Evolutionary conservation across 306 rosid species (phyloP).

Genomic region (Crataegus laevigata): DNA sequence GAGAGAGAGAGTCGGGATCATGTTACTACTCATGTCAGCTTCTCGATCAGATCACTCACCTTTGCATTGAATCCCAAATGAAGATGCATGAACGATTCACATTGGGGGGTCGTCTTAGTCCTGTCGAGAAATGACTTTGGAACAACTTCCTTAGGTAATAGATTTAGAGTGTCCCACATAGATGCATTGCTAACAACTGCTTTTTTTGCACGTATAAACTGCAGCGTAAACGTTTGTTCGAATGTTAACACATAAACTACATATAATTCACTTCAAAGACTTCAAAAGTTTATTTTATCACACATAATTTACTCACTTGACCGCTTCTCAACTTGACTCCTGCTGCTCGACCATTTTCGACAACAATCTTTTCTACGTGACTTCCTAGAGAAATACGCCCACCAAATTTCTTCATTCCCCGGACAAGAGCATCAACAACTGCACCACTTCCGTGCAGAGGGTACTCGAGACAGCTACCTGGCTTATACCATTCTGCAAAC

Average conservation of each 20-base stretch:
- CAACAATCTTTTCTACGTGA: conserved; percentile 65
- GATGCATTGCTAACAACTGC: conserved; percentile 50
- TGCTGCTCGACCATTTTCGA: conserved; percentile 68
- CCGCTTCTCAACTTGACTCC: conserved; percentile 80
- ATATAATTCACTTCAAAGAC: not conserved
- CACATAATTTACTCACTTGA: conserved; percentile 44
- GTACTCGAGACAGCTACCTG: conserved; percentile 87
- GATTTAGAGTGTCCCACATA: conserved; percentile 82
- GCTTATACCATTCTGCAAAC: conserved; percentile 98
- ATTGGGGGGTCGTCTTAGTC: conserved; percentile 49
- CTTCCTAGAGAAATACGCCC: conserved; percentile 71
- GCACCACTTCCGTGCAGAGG: conserved; percentile 78
- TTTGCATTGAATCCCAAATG: conserved; percentile 83
- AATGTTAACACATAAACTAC: not conserved
- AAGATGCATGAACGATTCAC: conserved; percentile 99
- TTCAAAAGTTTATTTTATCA: not conserved
- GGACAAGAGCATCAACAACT: conserved; percentile 74
- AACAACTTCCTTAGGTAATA: conserved; percentile 58
- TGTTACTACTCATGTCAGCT: not conserved
- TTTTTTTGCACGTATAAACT: conserved; percentile 79
- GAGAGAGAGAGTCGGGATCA: not conserved
- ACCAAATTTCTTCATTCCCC: conserved; percentile 75
- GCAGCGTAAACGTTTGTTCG: conserved; percentile 19
- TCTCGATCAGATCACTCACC: conserved; percentile 32
- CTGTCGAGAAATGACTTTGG: conserved; percentile 57